Evolutionary conservation across 1,284 basidiomycete species (phyloP), one percentile per base, ranked within the genome.

Genomic region (Vanrija sp.): DNA sequence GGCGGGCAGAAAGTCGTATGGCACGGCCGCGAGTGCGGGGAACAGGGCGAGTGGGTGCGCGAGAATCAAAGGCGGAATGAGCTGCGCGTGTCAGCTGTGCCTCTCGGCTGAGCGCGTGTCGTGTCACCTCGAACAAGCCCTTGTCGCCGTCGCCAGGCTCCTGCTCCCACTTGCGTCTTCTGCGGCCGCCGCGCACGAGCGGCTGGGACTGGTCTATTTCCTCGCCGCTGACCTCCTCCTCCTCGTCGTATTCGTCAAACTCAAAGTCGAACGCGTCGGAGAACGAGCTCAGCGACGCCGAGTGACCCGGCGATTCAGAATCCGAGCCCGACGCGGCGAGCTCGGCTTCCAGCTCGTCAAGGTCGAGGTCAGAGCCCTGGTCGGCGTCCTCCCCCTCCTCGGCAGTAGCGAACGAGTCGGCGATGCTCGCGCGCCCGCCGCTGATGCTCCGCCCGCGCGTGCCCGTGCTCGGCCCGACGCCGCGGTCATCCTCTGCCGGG

Each of bases 1-100:
- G 2, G 69, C 74, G 0, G 75, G 75, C 12, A 77, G 61, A 50
- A 77, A 75, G 49, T 70, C 69, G 50, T 70, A 67, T 9, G 75
- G 71, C 2, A 76, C 56, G 16, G 67, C 50, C 2, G 72, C 63
- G 22, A 76, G 62, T 1, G 75, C 53, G 0, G 75, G 75, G 25
- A 75, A 62, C 6, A 76, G 64, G 2, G 72, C 67, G 14, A 76
- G 56, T 6, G 75, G 72, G 62, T 75, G 73, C 3, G 75, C 67
- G 8, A 75, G 64, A 9, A 76, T 57, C 5, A 75, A 56, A 3
- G 73, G 67, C 0, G 75, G 67, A 19, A 76, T 64, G 41, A 76
- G 62, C 73, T 76, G 56, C n/a, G 18, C 12, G n/a, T 14, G 38
- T 45, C 19, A 31, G 36, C 6, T 5, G 9, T 19, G 14, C 7